phyloP scores from a whole-genome alignment of 352 stramenopile genomes.

The Peronospora farinosa region DNA sequence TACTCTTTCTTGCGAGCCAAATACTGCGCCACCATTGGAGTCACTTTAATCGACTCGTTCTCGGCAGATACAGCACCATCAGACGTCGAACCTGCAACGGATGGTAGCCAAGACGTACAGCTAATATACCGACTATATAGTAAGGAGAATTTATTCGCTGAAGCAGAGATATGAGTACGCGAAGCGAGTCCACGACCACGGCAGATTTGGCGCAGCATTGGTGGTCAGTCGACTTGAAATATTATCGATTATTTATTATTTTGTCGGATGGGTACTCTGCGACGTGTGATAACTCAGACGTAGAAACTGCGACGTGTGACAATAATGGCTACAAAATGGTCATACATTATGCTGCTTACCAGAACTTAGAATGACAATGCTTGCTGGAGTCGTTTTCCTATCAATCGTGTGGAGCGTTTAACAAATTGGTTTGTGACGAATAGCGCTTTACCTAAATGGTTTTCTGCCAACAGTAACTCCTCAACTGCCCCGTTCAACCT shows the following conservation, averaged over 20 bases:
- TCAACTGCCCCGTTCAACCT: too few relatives aligned
- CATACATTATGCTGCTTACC: too few relatives aligned
- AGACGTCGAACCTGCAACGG: conserved; percentile 2
- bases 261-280: not conserved
- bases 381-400: too few relatives aligned
- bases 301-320: not conserved
- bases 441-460: too few relatives aligned
- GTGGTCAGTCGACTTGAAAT: not conserved
- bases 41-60: conserved; percentile 22
- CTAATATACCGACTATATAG: conserved; percentile 9
- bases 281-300: not conserved
- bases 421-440: too few relatives aligned
- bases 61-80: not conserved
- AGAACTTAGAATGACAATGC: too few relatives aligned
- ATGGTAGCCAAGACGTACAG: conserved; percentile 12
- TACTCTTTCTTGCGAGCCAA: conserved; percentile 72
- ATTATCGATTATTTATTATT: not conserved
- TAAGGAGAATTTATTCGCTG: not conserved
- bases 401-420: too few relatives aligned
- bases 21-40: conserved; percentile 72
- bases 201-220: conserved; percentile 16
- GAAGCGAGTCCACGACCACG: conserved; percentile 2
- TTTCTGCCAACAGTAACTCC: too few relatives aligned
- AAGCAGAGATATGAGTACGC: conserved; percentile 3
- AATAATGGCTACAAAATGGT: not conserved